Evolutionary conservation across 208 protist genomes (phyloP), one percentile per base, ranked within the genome.

Genomic region (Acanthamoeba polyphaga): DNA sequence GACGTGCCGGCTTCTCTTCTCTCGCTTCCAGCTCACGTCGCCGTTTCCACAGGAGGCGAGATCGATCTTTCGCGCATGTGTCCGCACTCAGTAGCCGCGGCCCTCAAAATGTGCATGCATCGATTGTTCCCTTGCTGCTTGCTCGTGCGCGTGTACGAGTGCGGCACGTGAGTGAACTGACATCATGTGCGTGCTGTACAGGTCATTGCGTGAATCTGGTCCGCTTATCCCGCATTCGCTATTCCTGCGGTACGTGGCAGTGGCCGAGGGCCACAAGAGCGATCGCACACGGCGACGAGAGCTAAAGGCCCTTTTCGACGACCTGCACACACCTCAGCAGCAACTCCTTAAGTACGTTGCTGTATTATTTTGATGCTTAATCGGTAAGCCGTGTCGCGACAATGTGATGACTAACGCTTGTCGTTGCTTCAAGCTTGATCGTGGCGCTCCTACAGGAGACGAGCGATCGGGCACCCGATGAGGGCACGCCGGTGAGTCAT

Each of bases 191-290:
- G 55, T 7, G 55, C 15, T 49, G 46, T 12, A 29, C 6, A 29
- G 74, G 24, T 22, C 32, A 2, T 15, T 82, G 38, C 22, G 74
- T 6, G 74, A 82, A 29, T 55, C 43, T 3, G 74, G 32, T 3
- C 74, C 74, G 12, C 53, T 82, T 43, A 82, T 82, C 12, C 32
- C 38, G 4, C 74, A 82, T n/a, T 53, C 74, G 74, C 38, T 82
- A 7, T 82, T 82, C 38, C 43, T 82, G 74, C 74, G 74, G 38
- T 82, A 55, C 24, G 74, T 82, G 43, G 74, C 74, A 24, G 74
- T 82, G 74, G 74, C 74, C 17, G 74, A 82, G 74, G 74, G 74
- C 74, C 74, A 53, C 74, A 82, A 82, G 74, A n/a, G 38, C 43
- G 74, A 82, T 6, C 12, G 43, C 74, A 82, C 74, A 15, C 74